Evolutionary conservation across 352 stramenopile genomes (phyloP), one percentile per base, ranked within the genome.

Genomic region (Stramenopiles sp.): DNA sequence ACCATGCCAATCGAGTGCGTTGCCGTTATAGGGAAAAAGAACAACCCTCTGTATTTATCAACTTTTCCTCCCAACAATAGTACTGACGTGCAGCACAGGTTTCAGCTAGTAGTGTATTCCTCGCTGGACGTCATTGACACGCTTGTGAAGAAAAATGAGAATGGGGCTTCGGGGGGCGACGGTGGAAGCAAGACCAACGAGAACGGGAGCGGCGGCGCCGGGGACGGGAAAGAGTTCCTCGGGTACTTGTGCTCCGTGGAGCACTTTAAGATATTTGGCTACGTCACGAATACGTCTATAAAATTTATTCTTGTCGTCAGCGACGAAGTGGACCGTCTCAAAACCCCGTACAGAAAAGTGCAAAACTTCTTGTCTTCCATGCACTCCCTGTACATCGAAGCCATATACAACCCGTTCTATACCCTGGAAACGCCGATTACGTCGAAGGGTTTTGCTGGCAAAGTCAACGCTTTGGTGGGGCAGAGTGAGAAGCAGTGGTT

Each of bases 101-200:
- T 63, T 63, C 43, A 63, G 25, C 25, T 63, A 63, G 25, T 63
- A 63, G 43, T 63, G 25, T 63, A 63, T 63, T 63, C 43, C 43
- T 63, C 43, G 12, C 43, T 63, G 12, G 43, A 63, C 25, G 25
- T 63, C 12, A 63, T 63, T 18, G 43, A 63, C 25, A 25, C 43
- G 25, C 25, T 12, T 12, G 43, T 63, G 25, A 63, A 63, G 25
- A 12, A 63, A 25, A 12, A 63, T 12, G 25, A 63, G 25, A 63
- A 25, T 63, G 43, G 43, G 12, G n/a, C n/a, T n/a, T n/a, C n/a
- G n/a, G n/a, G n/a, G n/a, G n/a, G n/a, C n/a, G n/a, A n/a, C n/a
- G n/a, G n/a, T n/a, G n/a, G n/a, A n/a, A n/a, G n/a, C n/a, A n/a
- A n/a, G n/a, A n/a, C n/a, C n/a, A n/a, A n/a, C n/a, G n/a, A n/a